These are phyloP conservation scores for Metarhizium sp. DNA, from an alignment of 2,329 filamentous ascomycete species.

Conservation along the genomic window DNA sequence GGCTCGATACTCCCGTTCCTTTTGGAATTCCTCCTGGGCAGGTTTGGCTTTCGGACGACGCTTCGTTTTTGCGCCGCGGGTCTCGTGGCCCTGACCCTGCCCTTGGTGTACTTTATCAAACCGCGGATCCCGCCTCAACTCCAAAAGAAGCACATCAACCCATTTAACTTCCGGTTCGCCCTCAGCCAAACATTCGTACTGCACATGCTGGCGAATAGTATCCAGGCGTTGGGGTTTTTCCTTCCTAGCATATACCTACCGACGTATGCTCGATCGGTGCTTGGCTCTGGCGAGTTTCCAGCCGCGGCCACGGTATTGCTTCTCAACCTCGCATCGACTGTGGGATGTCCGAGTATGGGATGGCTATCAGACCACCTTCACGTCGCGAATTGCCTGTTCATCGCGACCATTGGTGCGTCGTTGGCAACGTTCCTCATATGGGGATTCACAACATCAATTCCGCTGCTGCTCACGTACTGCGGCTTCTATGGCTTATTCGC, in stretches of 20 bases:
- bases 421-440: constrained; percentile 47
- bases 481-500: constrained; percentile 53
- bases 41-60: constrained; percentile 32
- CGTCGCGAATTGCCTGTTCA: constrained; percentile 36
- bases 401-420: constrained; percentile 44
- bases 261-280: constrained; percentile 37
- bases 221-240: constrained; percentile 49
- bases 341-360: constrained; percentile 45
- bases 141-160: constrained; percentile 15
- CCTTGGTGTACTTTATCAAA: constrained; percentile 42
- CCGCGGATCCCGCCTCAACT: constrained; percentile 33
- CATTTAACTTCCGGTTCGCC: constrained; percentile 36
- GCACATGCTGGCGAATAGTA: constrained; percentile 43
- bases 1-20: constrained; percentile 35
- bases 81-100: constrained; percentile 36
- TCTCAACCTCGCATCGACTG: constrained; percentile 45
- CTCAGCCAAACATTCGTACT: constrained; percentile 41
- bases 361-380: constrained; percentile 40
- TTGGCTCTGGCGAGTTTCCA: constrained; percentile 32
- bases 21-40: constrained; percentile 34
- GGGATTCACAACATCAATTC: constrained; percentile 41
- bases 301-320: constrained; percentile 43
- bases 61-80: constrained; percentile 38
- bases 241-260: constrained; percentile 50
- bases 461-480: constrained; percentile 46